These are phyloP conservation scores for Agastache rugosa DNA, from an alignment of 257 asterid species.

Conservation along the genomic window DNA sequence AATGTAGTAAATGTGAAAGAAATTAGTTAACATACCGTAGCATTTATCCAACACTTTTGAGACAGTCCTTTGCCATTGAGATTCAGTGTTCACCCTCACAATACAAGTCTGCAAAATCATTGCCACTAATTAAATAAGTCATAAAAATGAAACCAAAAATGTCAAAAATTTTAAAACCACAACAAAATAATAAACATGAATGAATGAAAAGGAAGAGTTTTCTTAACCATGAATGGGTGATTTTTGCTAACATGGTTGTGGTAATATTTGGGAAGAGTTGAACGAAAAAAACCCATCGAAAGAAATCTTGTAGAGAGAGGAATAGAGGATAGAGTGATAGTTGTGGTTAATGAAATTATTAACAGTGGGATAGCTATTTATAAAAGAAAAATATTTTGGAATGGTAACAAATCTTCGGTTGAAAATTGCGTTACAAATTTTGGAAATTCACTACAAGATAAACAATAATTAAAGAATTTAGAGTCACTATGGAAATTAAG, in stretches of 20 bases:
- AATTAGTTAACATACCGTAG: constrained; percentile 31
- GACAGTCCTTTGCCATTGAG: constrained; percentile 36
- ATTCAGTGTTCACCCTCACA: constrained; percentile 39
- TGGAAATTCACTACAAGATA: too few species aligned
- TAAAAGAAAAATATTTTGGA: neutral
- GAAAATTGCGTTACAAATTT: neutral
- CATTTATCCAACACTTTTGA: constrained; percentile 35
- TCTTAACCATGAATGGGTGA: constrained; percentile 15
- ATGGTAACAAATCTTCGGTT: constrained; percentile 29
- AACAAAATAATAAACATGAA: neutral
- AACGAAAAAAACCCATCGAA: neutral
- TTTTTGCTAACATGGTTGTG: neutral
- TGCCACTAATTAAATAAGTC: neutral
- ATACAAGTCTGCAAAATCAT: constrained; percentile 40
- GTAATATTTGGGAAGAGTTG: neutral
- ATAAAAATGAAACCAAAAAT: neutral
- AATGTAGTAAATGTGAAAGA: too few species aligned
- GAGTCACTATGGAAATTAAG: neutral
- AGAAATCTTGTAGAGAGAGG: too few species aligned
- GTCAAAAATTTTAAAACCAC: too few species aligned
- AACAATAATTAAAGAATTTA: neutral
- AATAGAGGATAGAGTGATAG: neutral
- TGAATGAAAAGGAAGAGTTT: neutral
- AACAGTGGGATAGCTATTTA: neutral
- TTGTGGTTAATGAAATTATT: neutral